phyloP scores from a whole-genome alignment of 306 rosid genomes.

The Lathyrus tuberosus region DNA sequence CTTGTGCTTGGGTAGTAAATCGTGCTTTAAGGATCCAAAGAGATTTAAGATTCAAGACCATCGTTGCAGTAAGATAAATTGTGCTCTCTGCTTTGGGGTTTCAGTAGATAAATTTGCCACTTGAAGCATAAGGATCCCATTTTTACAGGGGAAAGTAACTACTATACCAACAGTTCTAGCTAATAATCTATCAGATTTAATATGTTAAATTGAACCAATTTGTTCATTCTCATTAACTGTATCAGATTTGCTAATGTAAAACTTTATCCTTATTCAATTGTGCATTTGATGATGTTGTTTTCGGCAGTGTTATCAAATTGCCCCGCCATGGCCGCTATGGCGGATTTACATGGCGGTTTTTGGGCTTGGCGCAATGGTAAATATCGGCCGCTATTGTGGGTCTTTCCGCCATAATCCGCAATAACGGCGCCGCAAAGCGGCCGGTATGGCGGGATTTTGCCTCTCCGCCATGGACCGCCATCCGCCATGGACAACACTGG shows the following conservation, averaged over 20 bases:
- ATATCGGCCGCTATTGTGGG: too few relatives aligned
- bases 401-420: too few relatives aligned
- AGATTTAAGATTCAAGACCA: neutral
- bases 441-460: too few relatives aligned
- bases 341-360: too few relatives aligned
- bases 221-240: neutral
- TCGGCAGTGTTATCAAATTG: too few relatives aligned
- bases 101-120: neutral
- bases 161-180: neutral
- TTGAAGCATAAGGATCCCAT: neutral
- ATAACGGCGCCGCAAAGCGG: too few relatives aligned
- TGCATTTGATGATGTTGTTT: neutral
- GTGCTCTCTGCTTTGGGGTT: neutral
- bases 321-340: too few relatives aligned
- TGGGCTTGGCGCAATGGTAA: too few relatives aligned
- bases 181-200: neutral
- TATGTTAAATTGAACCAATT: neutral
- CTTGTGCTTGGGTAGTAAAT: neutral
- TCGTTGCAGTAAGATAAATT: neutral
- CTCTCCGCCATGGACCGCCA: too few relatives aligned
- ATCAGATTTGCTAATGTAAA: neutral
- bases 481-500: too few relatives aligned
- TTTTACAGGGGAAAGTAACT: neutral
- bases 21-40: neutral
- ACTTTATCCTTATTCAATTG: neutral